A percentile compares a stretch with the other conserved stretches of the same genome.
These are phyloP conservation scores for Kurtzmaniella quercitrusa DNA, from an alignment of 1,139 yeast genomes.

Conservation along the genomic window DNA sequence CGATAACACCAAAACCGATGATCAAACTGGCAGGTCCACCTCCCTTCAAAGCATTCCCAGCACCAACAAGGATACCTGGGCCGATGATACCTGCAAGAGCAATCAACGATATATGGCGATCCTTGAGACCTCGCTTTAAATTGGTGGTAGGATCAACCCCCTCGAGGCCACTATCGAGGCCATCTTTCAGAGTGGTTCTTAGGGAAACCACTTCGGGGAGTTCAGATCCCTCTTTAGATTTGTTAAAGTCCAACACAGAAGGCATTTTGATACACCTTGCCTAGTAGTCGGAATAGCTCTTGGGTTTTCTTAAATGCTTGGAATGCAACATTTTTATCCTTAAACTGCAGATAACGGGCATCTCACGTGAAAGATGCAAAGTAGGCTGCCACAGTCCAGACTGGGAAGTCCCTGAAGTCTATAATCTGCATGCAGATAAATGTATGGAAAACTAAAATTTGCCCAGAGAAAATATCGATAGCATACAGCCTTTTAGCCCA, in stretches of 20 bases:
- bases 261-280: slow-evolving; percentile 4
- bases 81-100: slow-evolving; percentile 56
- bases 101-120: slow-evolving; percentile 41
- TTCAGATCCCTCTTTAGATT: not conserved
- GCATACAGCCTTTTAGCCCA: not conserved
- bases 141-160: slow-evolving; percentile 11
- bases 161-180: not conserved
- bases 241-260: not conserved
- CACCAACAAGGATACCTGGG: slow-evolving; percentile 49
- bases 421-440: not conserved
- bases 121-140: slow-evolving; percentile 34
- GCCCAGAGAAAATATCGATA: not conserved
- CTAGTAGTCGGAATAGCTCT: not conserved
- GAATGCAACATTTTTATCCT: not conserved
- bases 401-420: not conserved
- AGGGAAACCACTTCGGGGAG: not conserved
- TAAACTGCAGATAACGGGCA: not conserved
- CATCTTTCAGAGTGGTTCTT: not conserved
- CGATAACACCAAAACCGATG: slow-evolving; percentile 46
- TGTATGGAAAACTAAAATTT: not conserved
- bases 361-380: not conserved
- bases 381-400: not conserved
- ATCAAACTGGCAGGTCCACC: slow-evolving; percentile 44
- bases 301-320: not conserved
- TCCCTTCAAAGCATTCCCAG: slow-evolving; percentile 38